Evolutionary conservation across 2,329 filamentous ascomycete species (phyloP).

Genomic region (Penicillium crustosum): DNA sequence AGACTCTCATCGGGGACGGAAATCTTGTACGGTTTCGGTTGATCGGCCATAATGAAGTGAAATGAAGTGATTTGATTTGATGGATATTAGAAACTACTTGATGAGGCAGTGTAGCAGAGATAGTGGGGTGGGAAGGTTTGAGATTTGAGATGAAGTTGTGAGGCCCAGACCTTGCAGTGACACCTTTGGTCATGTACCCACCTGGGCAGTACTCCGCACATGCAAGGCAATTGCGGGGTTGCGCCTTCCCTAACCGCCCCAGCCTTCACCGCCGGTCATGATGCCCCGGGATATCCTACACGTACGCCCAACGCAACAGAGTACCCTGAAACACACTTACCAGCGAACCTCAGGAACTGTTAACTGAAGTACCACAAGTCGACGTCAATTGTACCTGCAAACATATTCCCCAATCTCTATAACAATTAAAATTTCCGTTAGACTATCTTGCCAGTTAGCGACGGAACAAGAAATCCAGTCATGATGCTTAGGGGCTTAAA

Average conservation of each 20-base stretch:
- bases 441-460: neutral
- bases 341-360: neutral
- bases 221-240: no score
- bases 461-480: neutral
- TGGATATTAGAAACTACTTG: neutral
- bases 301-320: no score
- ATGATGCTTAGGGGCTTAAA: no score
- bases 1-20: constrained; percentile 17
- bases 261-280: no score
- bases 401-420: no score
- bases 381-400: no score
- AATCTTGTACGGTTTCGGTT: constrained; percentile 14
- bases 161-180: neutral
- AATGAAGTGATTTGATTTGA: neutral
- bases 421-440: neutral
- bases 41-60: constrained; percentile 12
- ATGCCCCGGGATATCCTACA: no score
- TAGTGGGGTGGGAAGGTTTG: neutral
- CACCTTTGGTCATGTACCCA: no score
- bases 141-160: neutral
- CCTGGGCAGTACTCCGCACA: no score
- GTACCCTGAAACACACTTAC: no score
- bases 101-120: no score
- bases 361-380: neutral
- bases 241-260: no score